Evolutionary conservation across 2,329 filamentous ascomycete genomes (phyloP), one percentile per base, ranked within the genome.

Genomic region (Saccharata proteae): DNA sequence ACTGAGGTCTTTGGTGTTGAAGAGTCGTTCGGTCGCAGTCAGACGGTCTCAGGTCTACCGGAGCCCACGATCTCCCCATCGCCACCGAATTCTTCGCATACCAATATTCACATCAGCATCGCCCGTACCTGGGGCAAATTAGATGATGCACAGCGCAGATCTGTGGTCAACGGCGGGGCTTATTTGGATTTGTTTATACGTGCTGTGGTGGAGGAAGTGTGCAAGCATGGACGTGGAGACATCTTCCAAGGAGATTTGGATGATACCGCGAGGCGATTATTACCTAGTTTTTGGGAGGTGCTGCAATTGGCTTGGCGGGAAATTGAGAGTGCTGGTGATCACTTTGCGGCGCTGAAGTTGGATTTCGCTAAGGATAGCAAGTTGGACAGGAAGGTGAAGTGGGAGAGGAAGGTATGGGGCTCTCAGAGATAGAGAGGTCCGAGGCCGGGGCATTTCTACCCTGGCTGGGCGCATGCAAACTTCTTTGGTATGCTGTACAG

Each of bases 281-380:
- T 53, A 24, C 48, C 48, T 8, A 47, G 43, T 30, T 52, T 53
- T 34, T 40, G 47, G 10, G 29, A 36, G 11, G 45, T 42, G 14
- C 29, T 52, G 15, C 32, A n/a, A n/a, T n/a, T n/a, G n/a, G 26
- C 17, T 25, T 30, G 17, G 51, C 47, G 15, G 32, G 43, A 40
- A 38, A 31, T 34, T 16, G 32, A 11, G 32, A 43, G 22, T 35
- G 41, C 4, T 24, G 38, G 29, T 12, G 38, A 31, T 14, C 34
- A 36, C 20, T 33, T 42, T n/a, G 29, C 34, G 21, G 26, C 34
- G 6, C 50, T 37, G 40, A 38, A 41, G 22, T 40, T 46, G 38
- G 40, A 49, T 23, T 47, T 45, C 32, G 34, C 28, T n/a, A n/a
- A n/a, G 5, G n/a, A 36, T 28, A 48, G 47, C 10, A 42, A 20